These are phyloP conservation scores for Prinsepia uniflora DNA, from an alignment of 306 rosid genomes.

Conservation along the genomic window DNA sequence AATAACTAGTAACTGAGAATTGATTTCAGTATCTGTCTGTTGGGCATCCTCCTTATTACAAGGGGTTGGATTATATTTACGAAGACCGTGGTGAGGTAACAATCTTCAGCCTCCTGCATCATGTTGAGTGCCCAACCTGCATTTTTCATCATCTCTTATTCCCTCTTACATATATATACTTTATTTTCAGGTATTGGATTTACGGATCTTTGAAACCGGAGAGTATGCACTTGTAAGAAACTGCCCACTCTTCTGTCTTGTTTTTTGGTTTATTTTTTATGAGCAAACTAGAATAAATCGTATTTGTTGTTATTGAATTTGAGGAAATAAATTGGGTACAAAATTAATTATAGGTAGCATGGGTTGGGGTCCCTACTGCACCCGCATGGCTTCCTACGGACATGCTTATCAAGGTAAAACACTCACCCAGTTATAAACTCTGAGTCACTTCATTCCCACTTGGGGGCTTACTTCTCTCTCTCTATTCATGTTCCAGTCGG, in stretches of 20 bases:
- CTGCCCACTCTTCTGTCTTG: not conserved
- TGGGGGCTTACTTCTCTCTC: too few relatives aligned
- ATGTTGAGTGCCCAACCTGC: too few relatives aligned
- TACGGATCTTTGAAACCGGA: slow-evolving; percentile 84
- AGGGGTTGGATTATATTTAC: slow-evolving; percentile 90
- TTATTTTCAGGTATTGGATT: slow-evolving; percentile 59
- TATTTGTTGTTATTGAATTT: too few relatives aligned
- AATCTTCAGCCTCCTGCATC: too few relatives aligned
- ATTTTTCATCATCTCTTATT: too few relatives aligned
- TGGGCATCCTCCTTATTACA: slow-evolving; percentile 94
- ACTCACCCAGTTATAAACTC: too few relatives aligned
- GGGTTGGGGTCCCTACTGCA: slow-evolving; percentile 96
- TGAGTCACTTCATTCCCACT: too few relatives aligned
- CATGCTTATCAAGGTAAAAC: slow-evolving; percentile 79
- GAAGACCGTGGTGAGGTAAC: slow-evolving; percentile 94
- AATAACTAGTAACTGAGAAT: too few relatives aligned
- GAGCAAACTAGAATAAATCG: not conserved
- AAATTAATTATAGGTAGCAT: slow-evolving; percentile 51
- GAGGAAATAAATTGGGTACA: not conserved
- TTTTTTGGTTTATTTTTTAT: not conserved
- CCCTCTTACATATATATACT: not conserved
- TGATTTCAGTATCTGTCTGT: slow-evolving; percentile 79
- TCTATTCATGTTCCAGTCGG: slow-evolving; percentile 55
- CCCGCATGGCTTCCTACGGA: slow-evolving; percentile 98
- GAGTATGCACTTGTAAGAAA: slow-evolving; percentile 84